A percentile compares a stretch with the other conserved stretches of the same genome.
Evolutionary conservation across 2,329 filamentous ascomycete genomes (phyloP).

Genomic region (Colletotrichum shisoi): DNA sequence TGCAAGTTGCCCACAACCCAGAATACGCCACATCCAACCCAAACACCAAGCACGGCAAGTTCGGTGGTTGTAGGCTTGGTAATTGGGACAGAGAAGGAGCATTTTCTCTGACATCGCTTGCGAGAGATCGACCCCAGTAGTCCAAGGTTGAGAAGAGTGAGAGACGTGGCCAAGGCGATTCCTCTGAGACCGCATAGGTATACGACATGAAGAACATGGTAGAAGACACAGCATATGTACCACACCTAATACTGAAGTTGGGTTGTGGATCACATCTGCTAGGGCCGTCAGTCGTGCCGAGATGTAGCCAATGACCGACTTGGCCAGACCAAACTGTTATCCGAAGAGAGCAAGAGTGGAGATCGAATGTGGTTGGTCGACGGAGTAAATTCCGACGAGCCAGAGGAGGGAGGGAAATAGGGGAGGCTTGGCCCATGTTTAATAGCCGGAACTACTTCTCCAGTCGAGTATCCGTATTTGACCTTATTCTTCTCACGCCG

Average conservation of each 20-base stretch:
- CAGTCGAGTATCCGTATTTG: too few relatives aligned
- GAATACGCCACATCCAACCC: neutral
- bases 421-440: neutral
- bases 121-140: neutral
- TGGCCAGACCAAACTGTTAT: neutral
- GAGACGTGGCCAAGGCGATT: too few relatives aligned
- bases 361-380: neutral
- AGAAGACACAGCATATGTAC: too few relatives aligned
- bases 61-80: neutral
- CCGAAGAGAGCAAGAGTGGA: neutral
- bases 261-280: slow-evolving; percentile 13
- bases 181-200: too few relatives aligned
- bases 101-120: neutral
- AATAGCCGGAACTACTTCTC: neutral
- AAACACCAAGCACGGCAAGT: neutral
- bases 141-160: neutral
- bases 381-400: slow-evolving; percentile 9
- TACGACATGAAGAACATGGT: too few relatives aligned
- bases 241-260: too few relatives aligned
- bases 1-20: neutral
- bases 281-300: slow-evolving; percentile 16
- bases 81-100: too few relatives aligned
- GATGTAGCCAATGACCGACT: slow-evolving; percentile 10
- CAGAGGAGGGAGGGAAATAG: neutral
- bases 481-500: too few relatives aligned